Evolutionary conservation across 2,329 filamentous ascomycete genomes (phyloP), one percentile per base, ranked within the genome.

Genomic region (Colletotrichum cordylinicola): DNA sequence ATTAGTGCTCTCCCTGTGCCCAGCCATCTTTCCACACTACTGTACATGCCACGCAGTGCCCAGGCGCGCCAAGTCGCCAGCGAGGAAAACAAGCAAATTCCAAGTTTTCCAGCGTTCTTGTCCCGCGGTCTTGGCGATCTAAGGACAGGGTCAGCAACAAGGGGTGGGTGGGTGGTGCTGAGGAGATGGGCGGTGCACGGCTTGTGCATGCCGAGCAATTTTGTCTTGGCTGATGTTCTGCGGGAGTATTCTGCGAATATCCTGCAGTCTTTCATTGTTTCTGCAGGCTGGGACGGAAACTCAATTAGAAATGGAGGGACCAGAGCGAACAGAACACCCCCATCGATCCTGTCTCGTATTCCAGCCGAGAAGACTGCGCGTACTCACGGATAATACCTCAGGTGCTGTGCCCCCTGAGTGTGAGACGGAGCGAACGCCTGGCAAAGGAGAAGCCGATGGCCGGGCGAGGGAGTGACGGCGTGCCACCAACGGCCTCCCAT

Each of bases 81-180:
- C 21, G 68, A 61, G 43, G 55, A 73, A 75, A 75, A 73, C 70
- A 75, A 75, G 73, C 73, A 75, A 75, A 69, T 75, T 75, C 73
- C 73, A 75, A 75, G 73, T 73, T 73, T 75, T 69, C 70, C 70
- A 73, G 70, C 70, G 70, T 21, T 39, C 73, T 75, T 73, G 73
- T 75, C 70, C 73, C 73, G 73, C 37, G 70, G 73, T 75, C 73
- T 75, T 75, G 73, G 73, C 73, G 70, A 75, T 75, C 64, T 70
- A 73, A 58, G 62, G 72, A 62, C 70, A 72, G 73, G 73, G 35
- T 62, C 39, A 15, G 10, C 39, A 56, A n/a, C 55, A 13, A 58
- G 71, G 72, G 67, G 58, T 5, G 5, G 21, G 9, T 39, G 35
- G 58, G 27, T n/a, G 35, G 33, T 48, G 43, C 10, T 48, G n/a